Evolutionary conservation across 1,139 yeast species (phyloP).

Genomic region (Yamadazyma friedrichii): DNA sequence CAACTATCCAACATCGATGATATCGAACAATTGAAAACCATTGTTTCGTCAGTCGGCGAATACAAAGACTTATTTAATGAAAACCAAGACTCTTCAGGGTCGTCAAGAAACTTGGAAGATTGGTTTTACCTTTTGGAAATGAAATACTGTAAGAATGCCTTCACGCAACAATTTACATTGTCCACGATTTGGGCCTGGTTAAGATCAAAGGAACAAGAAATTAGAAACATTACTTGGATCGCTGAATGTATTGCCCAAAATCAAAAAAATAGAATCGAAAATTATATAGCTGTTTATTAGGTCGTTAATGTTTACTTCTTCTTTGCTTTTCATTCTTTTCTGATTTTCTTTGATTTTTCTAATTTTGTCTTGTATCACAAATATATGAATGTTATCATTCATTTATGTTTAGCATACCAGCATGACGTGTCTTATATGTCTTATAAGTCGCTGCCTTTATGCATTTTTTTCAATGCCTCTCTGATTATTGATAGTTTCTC

Average conservation of each 20-base stretch:
- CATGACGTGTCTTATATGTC: no score
- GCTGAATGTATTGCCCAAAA: conserved; percentile 95
- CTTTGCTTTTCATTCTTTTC: no score
- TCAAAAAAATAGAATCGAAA: conserved; percentile 78
- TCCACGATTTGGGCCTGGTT: conserved; percentile 96
- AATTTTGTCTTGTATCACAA: no score
- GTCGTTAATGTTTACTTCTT: background rate
- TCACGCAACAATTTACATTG: conserved; percentile 93
- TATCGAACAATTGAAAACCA: conserved; percentile 73
- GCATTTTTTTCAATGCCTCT: no score
- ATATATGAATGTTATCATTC: no score
- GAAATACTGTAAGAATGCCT: conserved; percentile 88
- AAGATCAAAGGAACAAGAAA: conserved; percentile 92
- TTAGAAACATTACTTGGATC: conserved; percentile 96
- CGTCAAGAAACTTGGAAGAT: conserved; percentile 71
- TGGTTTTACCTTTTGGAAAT: conserved; percentile 90
- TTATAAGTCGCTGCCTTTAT: no score
- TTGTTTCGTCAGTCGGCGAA: conserved; percentile 73
- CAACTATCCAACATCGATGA: conserved; percentile 79
- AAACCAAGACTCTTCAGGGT: conserved; percentile 47
- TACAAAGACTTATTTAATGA: conserved; percentile 72
- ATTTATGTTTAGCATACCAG: no score
- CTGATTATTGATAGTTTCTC: background rate
- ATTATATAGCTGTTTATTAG: conserved; percentile 67
- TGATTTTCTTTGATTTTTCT: no score